Percentiles rank a stretch among this genome's conserved stretches.
phyloP scores from a whole-genome alignment of 768 basidiomycete genomes.

The Cantharellus cinnabarinus region DNA sequence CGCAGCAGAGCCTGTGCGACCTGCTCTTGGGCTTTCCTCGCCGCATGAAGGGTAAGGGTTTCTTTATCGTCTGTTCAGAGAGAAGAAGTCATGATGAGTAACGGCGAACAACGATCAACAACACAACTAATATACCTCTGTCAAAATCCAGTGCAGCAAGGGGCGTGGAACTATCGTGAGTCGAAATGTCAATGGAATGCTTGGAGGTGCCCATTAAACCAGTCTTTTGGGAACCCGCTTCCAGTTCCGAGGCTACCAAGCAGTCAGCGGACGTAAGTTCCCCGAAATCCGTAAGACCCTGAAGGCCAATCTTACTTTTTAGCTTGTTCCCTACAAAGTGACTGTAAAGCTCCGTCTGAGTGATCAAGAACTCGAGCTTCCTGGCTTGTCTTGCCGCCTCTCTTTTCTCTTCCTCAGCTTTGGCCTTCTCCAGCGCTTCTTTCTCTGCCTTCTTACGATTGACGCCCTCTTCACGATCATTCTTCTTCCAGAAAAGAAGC shows the following conservation, averaged over 20 bases:
- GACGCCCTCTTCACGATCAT: conserved; percentile 90
- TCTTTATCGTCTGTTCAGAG: conserved; percentile 52
- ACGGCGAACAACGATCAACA: neutral
- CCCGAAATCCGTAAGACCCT: conserved; percentile 7
- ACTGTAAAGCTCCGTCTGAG: conserved; percentile 94
- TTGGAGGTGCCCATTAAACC: neutral
- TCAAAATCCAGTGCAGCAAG: conserved; percentile 77
- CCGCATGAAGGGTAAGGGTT: conserved; percentile 69
- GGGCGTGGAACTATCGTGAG: conserved; percentile 6
- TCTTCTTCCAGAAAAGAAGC: conserved; percentile 94
- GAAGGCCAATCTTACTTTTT: conserved; percentile 33
- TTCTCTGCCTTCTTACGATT: conserved; percentile 85
- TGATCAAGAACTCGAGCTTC: conserved; percentile 95
- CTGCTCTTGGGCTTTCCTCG: conserved; percentile 77
- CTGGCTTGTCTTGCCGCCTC: conserved; percentile 86
- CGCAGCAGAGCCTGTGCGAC: conserved; percentile 55
- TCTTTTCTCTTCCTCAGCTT: conserved; percentile 78
- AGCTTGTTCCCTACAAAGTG: conserved; percentile 98
- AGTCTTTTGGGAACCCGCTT: conserved; percentile 13
- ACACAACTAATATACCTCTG: conserved; percentile 37
- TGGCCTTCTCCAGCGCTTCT: conserved; percentile 73
- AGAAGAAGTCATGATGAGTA: neutral
- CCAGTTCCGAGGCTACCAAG: conserved; percentile 47
- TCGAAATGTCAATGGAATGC: neutral
- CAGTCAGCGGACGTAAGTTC: neutral